Evolutionary conservation across 2,329 filamentous ascomycete species (phyloP).

Genomic region (Aspergillus sp.): DNA sequence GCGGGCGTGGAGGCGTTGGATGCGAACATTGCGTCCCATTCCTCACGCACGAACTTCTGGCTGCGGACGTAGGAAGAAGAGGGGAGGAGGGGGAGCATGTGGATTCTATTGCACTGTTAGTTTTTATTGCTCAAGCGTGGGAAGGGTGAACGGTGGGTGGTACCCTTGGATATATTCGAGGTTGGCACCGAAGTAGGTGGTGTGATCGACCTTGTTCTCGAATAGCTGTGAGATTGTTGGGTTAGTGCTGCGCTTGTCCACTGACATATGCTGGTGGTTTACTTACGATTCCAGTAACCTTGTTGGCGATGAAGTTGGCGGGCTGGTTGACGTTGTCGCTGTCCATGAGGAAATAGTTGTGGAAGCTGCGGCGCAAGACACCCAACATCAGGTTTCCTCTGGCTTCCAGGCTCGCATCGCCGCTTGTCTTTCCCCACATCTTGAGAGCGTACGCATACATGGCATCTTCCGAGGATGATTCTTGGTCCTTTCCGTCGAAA

Average conservation of each 20-base stretch:
- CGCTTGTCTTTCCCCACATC: conserved; percentile 83
- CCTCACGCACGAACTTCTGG: conserved; percentile 70
- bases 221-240: conserved; percentile 60
- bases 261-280: neutral
- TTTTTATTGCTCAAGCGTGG: too few relatives aligned
- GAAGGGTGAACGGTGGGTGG: neutral
- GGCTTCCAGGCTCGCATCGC: conserved; percentile 77
- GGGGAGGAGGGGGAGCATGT: conserved; percentile 77
- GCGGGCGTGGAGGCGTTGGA: conserved; percentile 61
- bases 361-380: conserved; percentile 70
- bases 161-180: conserved; percentile 68
- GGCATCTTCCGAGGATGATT: conserved; percentile 86
- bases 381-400: conserved; percentile 82
- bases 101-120: conserved; percentile 58
- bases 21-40: conserved; percentile 79
- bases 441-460: conserved; percentile 86
- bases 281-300: conserved; percentile 59
- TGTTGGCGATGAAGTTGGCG: conserved; percentile 75
- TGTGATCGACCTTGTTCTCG: conserved; percentile 93
- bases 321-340: conserved; percentile 71
- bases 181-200: conserved; percentile 79
- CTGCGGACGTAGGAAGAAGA: conserved; percentile 67
- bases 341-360: conserved; percentile 79
- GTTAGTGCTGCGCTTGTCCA: neutral
- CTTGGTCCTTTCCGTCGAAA: conserved; percentile 58